Evolutionary conservation across 2,329 filamentous ascomycete genomes (phyloP).

Genomic region (Penicillium sp.): DNA sequence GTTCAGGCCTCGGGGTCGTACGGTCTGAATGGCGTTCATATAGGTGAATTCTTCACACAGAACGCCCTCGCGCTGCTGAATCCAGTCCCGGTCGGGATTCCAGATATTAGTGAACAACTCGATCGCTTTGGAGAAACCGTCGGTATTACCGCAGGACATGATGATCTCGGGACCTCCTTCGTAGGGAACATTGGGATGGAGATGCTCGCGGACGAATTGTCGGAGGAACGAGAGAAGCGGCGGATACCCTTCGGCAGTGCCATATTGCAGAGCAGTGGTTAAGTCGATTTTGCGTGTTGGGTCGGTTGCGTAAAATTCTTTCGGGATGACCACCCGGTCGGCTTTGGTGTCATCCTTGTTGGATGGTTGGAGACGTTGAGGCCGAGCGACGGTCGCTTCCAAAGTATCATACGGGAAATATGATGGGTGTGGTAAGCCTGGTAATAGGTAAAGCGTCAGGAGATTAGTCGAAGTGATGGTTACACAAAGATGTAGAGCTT

Average conservation of each 20-base stretch:
- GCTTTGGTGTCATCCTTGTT: conserved; percentile 54
- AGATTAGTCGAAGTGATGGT: neutral
- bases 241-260: conserved; percentile 77
- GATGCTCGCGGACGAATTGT: conserved; percentile 71
- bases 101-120: conserved; percentile 76
- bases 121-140: conserved; percentile 78
- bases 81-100: conserved; percentile 67
- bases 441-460: neutral
- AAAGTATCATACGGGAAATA: conserved; percentile 93
- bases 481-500: neutral
- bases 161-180: conserved; percentile 73
- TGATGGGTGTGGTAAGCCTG: conserved; percentile 75
- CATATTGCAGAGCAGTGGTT: conserved; percentile 82
- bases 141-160: conserved; percentile 78
- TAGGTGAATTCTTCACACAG: conserved; percentile 81
- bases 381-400: conserved; percentile 74
- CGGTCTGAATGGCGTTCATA: conserved; percentile 71
- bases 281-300: conserved; percentile 74
- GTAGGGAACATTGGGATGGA: conserved; percentile 83
- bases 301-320: conserved; percentile 61
- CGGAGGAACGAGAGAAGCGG: conserved; percentile 76
- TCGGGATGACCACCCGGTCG: conserved; percentile 71
- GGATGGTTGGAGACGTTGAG: conserved; percentile 72
- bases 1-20: conserved; percentile 68
- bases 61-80: conserved; percentile 71